Conservation (phyloP, 306 rosid species). For the Medicago truncatula region MtrunA17r5.0-ANR NC_053045.1:60097501-60098000, state of each 20-base stretch:
- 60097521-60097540: too few species aligned
- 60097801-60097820: conserved; percentile 3
- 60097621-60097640: not conserved
- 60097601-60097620: not conserved
- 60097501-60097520: too few species aligned
- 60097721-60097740: not conserved
- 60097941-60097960: not conserved
- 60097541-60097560: not conserved
- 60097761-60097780: not conserved
- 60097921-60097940: not conserved
- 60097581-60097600: not conserved
- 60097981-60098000: conserved; percentile 12
- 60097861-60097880: conserved; percentile 2
- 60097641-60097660: not conserved
- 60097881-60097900: not conserved
- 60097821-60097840: not conserved
- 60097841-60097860: not conserved
- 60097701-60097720: not conserved
- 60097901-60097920: not conserved
- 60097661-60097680: not conserved
- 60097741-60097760: not conserved
- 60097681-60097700: not conserved
- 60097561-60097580: not conserved
- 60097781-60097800: not conserved
- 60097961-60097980: conserved; percentile 11